These are phyloP conservation scores for Phalaenopsis hybrid DNA, from an alignment of 116 monocot genomes.

Conservation along the genomic window DNA sequence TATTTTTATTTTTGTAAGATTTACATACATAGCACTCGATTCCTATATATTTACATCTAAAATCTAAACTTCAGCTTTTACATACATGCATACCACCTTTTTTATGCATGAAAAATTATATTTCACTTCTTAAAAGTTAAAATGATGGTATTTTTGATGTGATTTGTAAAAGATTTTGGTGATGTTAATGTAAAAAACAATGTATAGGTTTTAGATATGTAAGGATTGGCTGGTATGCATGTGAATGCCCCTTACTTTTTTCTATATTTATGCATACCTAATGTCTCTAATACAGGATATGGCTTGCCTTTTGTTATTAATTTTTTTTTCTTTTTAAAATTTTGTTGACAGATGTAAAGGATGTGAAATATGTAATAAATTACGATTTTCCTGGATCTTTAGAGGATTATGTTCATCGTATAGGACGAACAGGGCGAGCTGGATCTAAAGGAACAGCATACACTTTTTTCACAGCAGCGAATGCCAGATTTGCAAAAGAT, in stretches of 20 bases:
- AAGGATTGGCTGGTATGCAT: no score
- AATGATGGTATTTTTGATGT: no score
- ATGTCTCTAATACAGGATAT: neutral
- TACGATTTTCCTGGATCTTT: constrained; percentile 97
- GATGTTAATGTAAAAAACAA: no score
- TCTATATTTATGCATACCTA: neutral
- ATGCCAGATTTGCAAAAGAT: constrained; percentile 94
- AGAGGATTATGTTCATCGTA: constrained; percentile 98
- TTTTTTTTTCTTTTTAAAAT: neutral
- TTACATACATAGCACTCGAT: no score
- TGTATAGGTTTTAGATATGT: no score
- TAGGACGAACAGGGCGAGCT: constrained; percentile 95
- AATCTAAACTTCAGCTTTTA: no score
- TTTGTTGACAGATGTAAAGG: constrained; percentile 77
- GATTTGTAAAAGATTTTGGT: no score
- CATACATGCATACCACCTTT: no score
- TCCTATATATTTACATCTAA: no score
- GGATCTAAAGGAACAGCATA: constrained; percentile 98
- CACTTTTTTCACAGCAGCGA: constrained; percentile 96
- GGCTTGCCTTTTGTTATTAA: neutral
- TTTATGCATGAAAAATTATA: no score
- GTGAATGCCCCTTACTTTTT: neutral
- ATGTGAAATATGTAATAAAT: constrained; percentile 95
- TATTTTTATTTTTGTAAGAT: no score
- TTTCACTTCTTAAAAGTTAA: no score